A percentile compares a stretch with the other conserved stretches of the same genome.
Conservation (phyloP, 2,329 filamentous ascomycete genomes). For the Beauveria varroae region DNA sequence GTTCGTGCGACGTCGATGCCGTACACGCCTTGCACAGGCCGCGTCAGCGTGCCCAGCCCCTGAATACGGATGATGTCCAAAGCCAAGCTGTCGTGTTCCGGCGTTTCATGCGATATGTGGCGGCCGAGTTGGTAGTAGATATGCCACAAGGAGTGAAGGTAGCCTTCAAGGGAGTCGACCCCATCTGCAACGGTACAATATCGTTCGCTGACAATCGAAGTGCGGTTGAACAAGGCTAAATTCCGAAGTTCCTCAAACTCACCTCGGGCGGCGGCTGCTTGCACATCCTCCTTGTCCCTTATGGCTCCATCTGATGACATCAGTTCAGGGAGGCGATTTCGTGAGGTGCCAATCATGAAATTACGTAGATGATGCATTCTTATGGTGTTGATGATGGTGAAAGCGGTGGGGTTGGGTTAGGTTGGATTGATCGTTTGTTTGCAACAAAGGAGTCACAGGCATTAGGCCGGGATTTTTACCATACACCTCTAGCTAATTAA, state of each 20-base stretch:
- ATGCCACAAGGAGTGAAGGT: not conserved
- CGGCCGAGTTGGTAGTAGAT: not conserved
- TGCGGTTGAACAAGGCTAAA: not conserved
- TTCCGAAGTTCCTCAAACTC: not conserved
- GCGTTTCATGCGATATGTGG: not conserved
- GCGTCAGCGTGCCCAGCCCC: not conserved
- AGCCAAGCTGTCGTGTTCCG: not conserved
- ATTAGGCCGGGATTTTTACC: too few relatives aligned
- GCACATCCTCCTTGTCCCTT: not conserved
- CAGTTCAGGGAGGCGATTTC: not conserved
- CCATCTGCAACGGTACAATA: not conserved
- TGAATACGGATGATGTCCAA: not conserved
- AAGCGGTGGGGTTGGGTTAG: not conserved
- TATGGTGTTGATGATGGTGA: not conserved
- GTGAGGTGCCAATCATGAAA: not conserved
- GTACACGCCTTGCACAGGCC: not conserved
- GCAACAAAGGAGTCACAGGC: too few relatives aligned
- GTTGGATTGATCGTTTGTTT: too few relatives aligned
- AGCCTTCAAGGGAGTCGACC: not conserved
- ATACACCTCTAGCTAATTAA: too few relatives aligned
- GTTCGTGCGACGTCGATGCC: conserved; percentile 9
- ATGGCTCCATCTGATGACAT: not conserved
- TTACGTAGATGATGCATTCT: not conserved
- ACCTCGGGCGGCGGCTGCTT: not conserved
- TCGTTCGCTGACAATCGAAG: not conserved